phyloP scores from a whole-genome alignment of 371 early-diverging fungal genomes.

The Rhizopus stolonifer region DNA sequence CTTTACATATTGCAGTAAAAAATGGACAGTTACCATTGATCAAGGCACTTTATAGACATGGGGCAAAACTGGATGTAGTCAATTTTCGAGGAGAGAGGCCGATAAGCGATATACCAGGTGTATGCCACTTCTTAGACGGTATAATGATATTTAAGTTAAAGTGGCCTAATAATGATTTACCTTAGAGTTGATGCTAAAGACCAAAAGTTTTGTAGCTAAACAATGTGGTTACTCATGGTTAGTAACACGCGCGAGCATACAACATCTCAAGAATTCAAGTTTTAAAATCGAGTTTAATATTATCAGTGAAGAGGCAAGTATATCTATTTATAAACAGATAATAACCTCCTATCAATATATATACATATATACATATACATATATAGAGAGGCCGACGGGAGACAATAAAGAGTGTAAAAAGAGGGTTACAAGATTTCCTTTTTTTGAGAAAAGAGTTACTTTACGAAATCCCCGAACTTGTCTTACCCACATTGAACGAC shows the following conservation, averaged over 20 bases:
- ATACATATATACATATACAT: no score
- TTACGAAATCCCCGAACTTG: slow-evolving; percentile 44
- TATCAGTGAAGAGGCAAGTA: slow-evolving; percentile 33
- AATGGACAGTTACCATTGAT: slow-evolving; percentile 2
- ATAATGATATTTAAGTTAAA: no score
- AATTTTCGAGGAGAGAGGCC: slow-evolving; percentile 36
- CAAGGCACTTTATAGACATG: slow-evolving; percentile 12
- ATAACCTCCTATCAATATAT: no score
- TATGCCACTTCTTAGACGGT: slow-evolving; percentile 42
- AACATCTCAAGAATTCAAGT: slow-evolving; percentile 21
- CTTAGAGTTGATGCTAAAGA: not conserved
- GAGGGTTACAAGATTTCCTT: slow-evolving; percentile 47
- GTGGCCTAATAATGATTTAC: no score
- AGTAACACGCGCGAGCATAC: slow-evolving; percentile 31
- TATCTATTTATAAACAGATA: no score
- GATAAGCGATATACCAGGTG: slow-evolving; percentile 26
- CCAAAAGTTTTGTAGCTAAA: no score
- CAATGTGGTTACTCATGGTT: slow-evolving; percentile 9
- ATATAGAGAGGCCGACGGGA: slow-evolving; percentile 9
- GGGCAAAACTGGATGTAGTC: slow-evolving; percentile 1
- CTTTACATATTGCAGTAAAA: slow-evolving; percentile 31
- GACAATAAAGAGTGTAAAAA: slow-evolving; percentile 36
- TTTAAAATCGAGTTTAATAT: slow-evolving; percentile 30
- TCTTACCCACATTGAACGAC: slow-evolving; percentile 44
- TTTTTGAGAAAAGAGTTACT: slow-evolving; percentile 38